A percentile compares a stretch with the other conserved stretches of the same genome.
These are phyloP conservation scores for Cadophora gregata DNA, from an alignment of 2,329 filamentous ascomycete genomes.

Conservation along the genomic window DNA sequence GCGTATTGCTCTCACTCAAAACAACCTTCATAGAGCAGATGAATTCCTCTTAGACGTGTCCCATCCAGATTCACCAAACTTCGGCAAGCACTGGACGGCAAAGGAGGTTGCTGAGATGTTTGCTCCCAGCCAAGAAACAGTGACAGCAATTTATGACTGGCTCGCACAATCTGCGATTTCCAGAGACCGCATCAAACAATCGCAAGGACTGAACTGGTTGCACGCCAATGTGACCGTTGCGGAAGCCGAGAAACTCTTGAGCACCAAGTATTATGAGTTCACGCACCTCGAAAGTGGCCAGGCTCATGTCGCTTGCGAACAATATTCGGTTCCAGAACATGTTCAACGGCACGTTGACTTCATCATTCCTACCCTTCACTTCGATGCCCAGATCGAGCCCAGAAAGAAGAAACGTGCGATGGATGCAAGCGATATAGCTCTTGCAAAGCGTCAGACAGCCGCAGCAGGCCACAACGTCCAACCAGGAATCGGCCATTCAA, in stretches of 20 bases:
- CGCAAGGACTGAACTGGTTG: conserved; percentile 43
- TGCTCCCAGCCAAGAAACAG: conserved; percentile 50
- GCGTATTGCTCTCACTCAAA: conserved; percentile 51
- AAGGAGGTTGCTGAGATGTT: conserved; percentile 43
- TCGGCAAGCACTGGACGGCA: conserved; percentile 45
- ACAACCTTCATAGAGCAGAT: conserved; percentile 52
- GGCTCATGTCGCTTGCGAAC: conserved; percentile 30
- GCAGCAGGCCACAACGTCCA: conserved; percentile 17
- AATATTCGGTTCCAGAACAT: conserved; percentile 29
- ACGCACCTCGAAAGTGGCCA: conserved; percentile 32
- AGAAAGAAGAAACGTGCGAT: conserved; percentile 24
- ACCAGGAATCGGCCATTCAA: conserved; percentile 51
- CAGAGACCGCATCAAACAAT: conserved; percentile 53
- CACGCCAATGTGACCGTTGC: conserved; percentile 44
- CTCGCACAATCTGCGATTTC: conserved; percentile 58
- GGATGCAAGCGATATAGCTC: conserved; percentile 7
- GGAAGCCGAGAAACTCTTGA: conserved; percentile 57
- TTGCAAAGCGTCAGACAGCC: conserved; percentile 9
- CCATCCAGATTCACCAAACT: conserved; percentile 44
- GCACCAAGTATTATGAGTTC: conserved; percentile 51
- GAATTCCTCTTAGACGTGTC: conserved; percentile 50
- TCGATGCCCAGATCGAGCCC: conserved; percentile 30
- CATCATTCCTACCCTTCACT: conserved; percentile 32
- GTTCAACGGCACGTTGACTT: conserved; percentile 29
- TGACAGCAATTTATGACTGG: conserved; percentile 53